Base-by-base conservation (phyloP, 805 yeast genomes). In the Saturnispora halmiae region DNA sequence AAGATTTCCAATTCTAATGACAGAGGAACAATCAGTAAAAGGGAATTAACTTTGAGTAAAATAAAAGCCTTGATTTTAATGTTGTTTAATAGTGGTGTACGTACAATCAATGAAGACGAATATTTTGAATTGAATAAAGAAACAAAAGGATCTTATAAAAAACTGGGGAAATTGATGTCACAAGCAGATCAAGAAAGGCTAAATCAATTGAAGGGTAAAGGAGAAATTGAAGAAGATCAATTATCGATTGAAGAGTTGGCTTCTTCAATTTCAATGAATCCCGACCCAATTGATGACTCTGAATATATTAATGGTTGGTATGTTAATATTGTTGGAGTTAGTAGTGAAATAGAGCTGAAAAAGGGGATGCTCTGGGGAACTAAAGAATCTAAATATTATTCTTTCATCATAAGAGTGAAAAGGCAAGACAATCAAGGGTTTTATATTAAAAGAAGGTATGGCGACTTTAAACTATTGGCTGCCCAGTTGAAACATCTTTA, bases 1-100 rank as follows among this genome's bases (percentile, higher is more conserved):
- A 74, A 76, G 32, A 75, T 90, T 37, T 77, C 87, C 46, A 73
- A 77, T 43, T 72, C 88, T 20, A 73, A 74, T 31, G 95, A 85
- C 50, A 66, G 96, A 25, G 80, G 77, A 13, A 85, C 82, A 46
- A 64, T 74, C n/a, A 75, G 86, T 2, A 80, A 92, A 52, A 67
- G 86, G 24, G 72, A 73, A 51, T 73, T 82, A 47, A 60, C 79
- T 35, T 77, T 77, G 18, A 60, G 64, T 43, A 82, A 81, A 50
- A 43, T 85, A n/a, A 67, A 75, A 34, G 72, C 79, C 31, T 64
- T 83, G 37, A 58, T 87, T 15, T 59, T 82, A 21, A 64, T 86
- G 53, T 66, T 85, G 47, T 82, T 76, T 61, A 84, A 83, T 50
- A 79, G 95, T 0, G 82, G 87, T 27, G 55, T 88, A 13, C 75